Evolutionary conservation across 2,329 filamentous ascomycete genomes (phyloP), one percentile per base, ranked within the genome.

Genomic region (Paecilomyces sp.): DNA sequence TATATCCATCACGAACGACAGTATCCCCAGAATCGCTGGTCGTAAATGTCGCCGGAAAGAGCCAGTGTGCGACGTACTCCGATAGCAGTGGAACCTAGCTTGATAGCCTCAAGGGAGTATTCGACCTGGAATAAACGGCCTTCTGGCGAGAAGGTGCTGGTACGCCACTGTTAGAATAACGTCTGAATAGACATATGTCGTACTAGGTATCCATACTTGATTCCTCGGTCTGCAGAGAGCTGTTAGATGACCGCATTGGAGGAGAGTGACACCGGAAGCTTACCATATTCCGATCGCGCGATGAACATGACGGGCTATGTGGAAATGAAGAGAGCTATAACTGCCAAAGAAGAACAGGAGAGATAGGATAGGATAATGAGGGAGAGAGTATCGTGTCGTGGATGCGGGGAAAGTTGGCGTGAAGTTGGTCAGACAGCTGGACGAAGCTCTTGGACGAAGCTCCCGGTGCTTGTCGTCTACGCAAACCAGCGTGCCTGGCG

Each of bases 51-150:
- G 41, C n/a, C 8, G 41, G 41, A 47, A 47, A 47, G 15, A 5
- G 41, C 4, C 5, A 47, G 5, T 9, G 9, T 47, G 41, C 41
- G 41, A 75, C 80, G 62, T 82, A 87, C 92, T 70, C 94, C 94
- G 80, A 99, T 99, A 74, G 94, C 94, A 68, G 94, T 99, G 71
- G 91, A 96, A 68, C 94, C 94, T 68, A 97, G 90, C 84, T 99
- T 99, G 86, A 99, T 99, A 79, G 94, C 94, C 83, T 99, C 94
- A 77, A 99, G 89, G 62, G 94, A 97, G 87, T 99, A 99, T 89
- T 99, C 94, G 83, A 99, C 94, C 83, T 99, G 94, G 86, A 99
- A 99, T 78, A 99, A 90, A 80, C 94, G 94, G 73, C 94, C 94
- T 85, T 99, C 94, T 63, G 94, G 94, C 70, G 94, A 99, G 86